Percentiles rank a stretch among this genome's conserved stretches.
Evolutionary conservation across 257 asterid species (phyloP).

Genomic region (Avicennia marina): DNA sequence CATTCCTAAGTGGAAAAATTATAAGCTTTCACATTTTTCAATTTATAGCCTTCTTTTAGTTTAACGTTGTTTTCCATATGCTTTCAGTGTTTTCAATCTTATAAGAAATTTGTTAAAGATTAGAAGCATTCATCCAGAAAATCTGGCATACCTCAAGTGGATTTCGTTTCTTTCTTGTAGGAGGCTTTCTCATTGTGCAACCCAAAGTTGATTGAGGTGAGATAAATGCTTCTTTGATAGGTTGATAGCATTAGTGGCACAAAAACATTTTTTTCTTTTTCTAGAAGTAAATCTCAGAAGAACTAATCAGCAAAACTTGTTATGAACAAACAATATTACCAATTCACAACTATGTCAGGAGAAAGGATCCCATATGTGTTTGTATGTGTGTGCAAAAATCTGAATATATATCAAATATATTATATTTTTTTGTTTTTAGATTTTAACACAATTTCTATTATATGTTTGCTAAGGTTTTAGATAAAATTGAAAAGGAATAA

Average conservation of each 20-base stretch:
- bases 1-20: too few species aligned
- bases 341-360: neutral
- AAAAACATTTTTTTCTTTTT: neutral
- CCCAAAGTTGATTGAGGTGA: slow-evolving; percentile 73
- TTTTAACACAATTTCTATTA: neutral
- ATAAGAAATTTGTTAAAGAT: too few species aligned
- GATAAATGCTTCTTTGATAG: slow-evolving; percentile 12
- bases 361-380: neutral
- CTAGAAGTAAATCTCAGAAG: neutral
- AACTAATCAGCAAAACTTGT: neutral
- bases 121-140: too few species aligned
- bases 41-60: too few species aligned
- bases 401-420: neutral
- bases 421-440: neutral
- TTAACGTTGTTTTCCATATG: too few species aligned
- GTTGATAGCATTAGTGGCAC: neutral
- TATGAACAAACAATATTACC: neutral
- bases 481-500: neutral
- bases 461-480: neutral
- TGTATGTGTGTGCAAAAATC: neutral
- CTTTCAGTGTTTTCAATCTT: too few species aligned
- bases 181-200: slow-evolving; percentile 89
- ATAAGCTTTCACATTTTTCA: too few species aligned
- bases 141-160: slow-evolving; percentile 14
- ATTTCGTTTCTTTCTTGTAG: slow-evolving; percentile 38